phyloP scores from a whole-genome alignment of 1,284 basidiomycete species.

The Rhodotorula sp. region DNA sequence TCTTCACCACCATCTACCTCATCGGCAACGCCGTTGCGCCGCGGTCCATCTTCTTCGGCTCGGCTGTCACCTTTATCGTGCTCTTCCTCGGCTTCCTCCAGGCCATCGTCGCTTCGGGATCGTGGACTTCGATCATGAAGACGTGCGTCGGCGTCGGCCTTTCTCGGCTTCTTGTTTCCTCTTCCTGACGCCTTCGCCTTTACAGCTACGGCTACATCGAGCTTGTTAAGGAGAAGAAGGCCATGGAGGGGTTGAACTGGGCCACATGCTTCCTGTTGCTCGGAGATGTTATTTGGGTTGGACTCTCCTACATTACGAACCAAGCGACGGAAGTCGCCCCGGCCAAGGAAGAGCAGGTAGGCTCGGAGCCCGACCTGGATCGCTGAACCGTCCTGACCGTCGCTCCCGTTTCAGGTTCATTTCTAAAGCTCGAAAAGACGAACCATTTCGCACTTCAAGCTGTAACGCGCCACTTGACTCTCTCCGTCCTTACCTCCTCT shows the following conservation, averaged over 20 bases:
- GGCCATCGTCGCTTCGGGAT: conserved; percentile 14
- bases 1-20: conserved; percentile 18
- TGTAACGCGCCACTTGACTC: too few species aligned
- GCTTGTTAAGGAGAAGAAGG: neutral
- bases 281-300: conserved; percentile 4
- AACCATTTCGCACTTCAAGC: too few species aligned
- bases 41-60: conserved; percentile 15
- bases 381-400: too few species aligned
- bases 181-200: too few species aligned
- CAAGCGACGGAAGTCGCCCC: conserved; percentile 4
- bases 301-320: conserved; percentile 1
- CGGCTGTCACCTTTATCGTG: conserved; percentile 14
- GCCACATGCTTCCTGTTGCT: conserved; percentile 3
- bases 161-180: neutral
- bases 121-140: conserved; percentile 8
- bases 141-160: neutral
- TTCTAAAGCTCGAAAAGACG: too few species aligned
- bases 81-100: conserved; percentile 28
- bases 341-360: conserved; percentile 11
- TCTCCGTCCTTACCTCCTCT: too few species aligned
- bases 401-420: too few species aligned
- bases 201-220: conserved; percentile 8
- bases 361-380: too few species aligned
- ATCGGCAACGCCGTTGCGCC: conserved; percentile 9
- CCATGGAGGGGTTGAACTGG: neutral